Evolutionary conservation across 345 rosid genomes (phyloP).

Genomic region (Sonneratia caseolaris): DNA sequence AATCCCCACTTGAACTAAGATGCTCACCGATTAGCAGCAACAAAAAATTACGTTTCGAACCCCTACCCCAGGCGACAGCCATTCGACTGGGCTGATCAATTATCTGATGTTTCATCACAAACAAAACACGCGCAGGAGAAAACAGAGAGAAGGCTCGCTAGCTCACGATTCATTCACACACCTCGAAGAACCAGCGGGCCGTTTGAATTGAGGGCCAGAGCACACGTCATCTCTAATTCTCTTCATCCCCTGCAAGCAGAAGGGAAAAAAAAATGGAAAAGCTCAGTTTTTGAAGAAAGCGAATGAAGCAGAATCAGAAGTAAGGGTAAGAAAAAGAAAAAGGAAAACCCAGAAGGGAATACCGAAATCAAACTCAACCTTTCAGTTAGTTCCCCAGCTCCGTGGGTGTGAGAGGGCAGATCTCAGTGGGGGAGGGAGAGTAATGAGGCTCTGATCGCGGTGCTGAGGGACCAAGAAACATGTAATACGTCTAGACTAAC

Average conservation of each 20-base stretch:
- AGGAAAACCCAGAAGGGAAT: background rate
- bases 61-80: background rate
- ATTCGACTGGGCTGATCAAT: background rate
- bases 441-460: background rate
- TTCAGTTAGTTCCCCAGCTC: background rate
- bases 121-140: background rate
- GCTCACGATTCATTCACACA: background rate
- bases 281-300: background rate
- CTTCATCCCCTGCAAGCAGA: constrained; percentile 43
- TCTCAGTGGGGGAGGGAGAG: background rate
- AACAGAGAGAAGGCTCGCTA: background rate
- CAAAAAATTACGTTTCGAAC: background rate
- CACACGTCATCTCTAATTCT: constrained; percentile 53
- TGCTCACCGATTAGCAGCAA: background rate
- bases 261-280: background rate
- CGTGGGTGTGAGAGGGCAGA: background rate
- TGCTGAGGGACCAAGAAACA: background rate
- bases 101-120: background rate
- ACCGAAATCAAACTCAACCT: background rate
- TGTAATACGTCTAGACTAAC: background rate
- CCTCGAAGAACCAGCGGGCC: constrained; percentile 46
- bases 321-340: no score
- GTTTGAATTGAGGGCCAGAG: constrained; percentile 62
- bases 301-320: background rate
- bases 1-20: background rate